Conservation (phyloP, 495 filamentous ascomycete genomes). For the Neurospora sp. region DNA sequence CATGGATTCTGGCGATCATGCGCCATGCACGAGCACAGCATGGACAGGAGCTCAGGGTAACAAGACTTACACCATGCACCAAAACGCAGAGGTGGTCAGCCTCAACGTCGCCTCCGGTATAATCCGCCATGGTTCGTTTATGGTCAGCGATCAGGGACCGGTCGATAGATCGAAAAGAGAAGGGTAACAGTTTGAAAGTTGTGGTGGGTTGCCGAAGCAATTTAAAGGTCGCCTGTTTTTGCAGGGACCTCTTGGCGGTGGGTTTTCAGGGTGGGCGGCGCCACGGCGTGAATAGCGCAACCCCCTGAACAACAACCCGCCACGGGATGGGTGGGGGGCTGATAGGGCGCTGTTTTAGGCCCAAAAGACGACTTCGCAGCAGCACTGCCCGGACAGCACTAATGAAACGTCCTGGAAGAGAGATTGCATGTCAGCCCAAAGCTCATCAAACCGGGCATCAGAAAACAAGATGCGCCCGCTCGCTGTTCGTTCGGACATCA, state of each 20-base stretch:
- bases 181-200: neutral
- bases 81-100: slow-evolving; percentile 80
- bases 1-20: neutral
- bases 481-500: neutral
- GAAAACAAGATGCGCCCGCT: neutral
- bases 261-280: neutral
- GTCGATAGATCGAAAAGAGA: neutral
- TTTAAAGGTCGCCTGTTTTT: neutral
- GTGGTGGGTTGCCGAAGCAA: neutral
- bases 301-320: neutral
- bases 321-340: neutral
- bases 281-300: neutral
- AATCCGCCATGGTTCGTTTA: slow-evolving; percentile 15
- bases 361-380: neutral
- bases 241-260: neutral
- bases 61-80: slow-evolving; percentile 67
- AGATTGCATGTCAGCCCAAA: neutral
- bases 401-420: neutral
- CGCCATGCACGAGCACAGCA: slow-evolving; percentile 1
- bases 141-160: neutral
- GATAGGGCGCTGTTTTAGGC: neutral
- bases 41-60: neutral
- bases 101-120: slow-evolving; percentile 25
- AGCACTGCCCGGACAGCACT: neutral
- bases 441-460: neutral